Evolutionary conservation across 2,329 filamentous ascomycete species (phyloP), one percentile per base, ranked within the genome.

Genomic region (Fusarium irregulare): DNA sequence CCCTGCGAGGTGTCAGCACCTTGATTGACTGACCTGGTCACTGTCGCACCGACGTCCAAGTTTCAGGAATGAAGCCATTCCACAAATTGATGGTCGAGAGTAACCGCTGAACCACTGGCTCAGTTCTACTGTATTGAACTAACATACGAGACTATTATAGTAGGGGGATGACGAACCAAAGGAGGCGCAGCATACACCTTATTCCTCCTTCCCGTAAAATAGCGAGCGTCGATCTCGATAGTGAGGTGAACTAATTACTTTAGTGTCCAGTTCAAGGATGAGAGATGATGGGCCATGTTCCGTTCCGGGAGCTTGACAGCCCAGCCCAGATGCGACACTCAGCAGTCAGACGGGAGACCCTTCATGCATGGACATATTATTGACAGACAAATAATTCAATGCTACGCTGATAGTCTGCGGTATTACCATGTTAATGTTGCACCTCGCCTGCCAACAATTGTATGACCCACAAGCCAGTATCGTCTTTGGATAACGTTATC

Each of bases 131-230:
- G 32, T 34, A 21, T 21, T 21, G 20, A 34, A 34, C 32, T 34
- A 34, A 18, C 9, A 34, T 16, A 34, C 8, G 8, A 34, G 32
- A 34, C 32, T 34, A 34, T 18, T 10, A 34, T 55, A 18, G 46
- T 32, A 21, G n/a, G 12, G 27, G 49, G 57, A 68, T 71, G 68
- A 70, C 68, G 68, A 30, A 70, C 68, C 60, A 47, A 34, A 28
- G 14, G 68, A 64, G 68, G 68, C 68, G 68, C 67, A 70, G 68
- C 64, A 64, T n/a, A 37, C 54, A 70, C 68, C 63, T 71, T 68
- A 65, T 56, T 66, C 54, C 50, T 48, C 47, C 48, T 51, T 60
- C 44, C 37, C 48, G 27, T 20, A 11, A 49, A 34, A 66, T 66
- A 46, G 21, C 48, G 49, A 54, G 50, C 46, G 71, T 71, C 66